These are phyloP conservation scores for Xylona heveae DNA, from an alignment of 495 filamentous ascomycete genomes.

Conservation along the genomic window DNA sequence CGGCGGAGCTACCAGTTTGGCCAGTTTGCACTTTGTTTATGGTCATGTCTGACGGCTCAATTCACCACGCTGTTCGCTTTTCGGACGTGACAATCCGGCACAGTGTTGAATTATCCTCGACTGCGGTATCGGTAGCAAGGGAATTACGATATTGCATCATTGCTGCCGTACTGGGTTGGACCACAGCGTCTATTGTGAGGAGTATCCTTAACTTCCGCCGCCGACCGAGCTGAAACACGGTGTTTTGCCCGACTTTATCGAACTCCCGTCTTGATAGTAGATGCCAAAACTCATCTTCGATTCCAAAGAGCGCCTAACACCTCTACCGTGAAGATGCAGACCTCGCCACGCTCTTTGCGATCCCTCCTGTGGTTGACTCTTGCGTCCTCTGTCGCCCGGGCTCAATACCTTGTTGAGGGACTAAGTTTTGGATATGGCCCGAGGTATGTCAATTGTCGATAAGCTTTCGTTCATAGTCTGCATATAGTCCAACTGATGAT, in stretches of 20 bases:
- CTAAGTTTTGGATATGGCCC: conserved; percentile 58
- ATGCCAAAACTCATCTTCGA: no score
- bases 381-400: conserved; percentile 29
- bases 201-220: conserved; percentile 8
- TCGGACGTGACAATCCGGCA: conserved; percentile 23
- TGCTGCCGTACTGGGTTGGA: conserved; percentile 28
- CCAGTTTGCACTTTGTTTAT: conserved; percentile 12
- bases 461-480: conserved; percentile 1
- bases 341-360: neutral
- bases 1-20: no score
- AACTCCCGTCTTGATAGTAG: no score
- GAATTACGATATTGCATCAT: conserved; percentile 26
- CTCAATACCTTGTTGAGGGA: conserved; percentile 39
- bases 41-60: conserved; percentile 29
- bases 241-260: no score
- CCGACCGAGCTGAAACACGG: no score
- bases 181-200: conserved; percentile 21
- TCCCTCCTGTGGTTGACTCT: conserved; percentile 7
- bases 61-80: conserved; percentile 26
- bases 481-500: neutral
- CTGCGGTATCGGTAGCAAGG: conserved; percentile 20
- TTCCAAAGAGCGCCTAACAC: no score
- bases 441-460: conserved; percentile 23
- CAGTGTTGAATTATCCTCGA: conserved; percentile 24
- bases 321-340: no score